phyloP scores from a whole-genome alignment of 768 basidiomycete genomes.

The Leccinum subgranulosum region DNA sequence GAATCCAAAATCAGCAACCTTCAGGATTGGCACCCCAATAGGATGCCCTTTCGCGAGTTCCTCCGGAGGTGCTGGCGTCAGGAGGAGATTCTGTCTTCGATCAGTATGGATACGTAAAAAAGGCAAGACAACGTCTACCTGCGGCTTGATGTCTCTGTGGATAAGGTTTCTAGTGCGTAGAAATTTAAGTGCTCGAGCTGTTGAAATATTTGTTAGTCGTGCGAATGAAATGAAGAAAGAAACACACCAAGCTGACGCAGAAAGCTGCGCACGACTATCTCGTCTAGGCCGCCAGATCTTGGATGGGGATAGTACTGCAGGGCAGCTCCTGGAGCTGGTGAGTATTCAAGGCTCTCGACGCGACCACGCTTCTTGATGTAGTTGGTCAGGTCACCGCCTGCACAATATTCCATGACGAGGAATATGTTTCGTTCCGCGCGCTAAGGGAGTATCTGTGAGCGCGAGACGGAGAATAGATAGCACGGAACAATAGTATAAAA shows the following conservation, averaged over 20 bases:
- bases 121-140: conserved; percentile 40
- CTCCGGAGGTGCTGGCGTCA: conserved; percentile 76
- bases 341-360: conserved; percentile 83
- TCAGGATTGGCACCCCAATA: conserved; percentile 88
- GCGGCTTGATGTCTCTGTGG: conserved; percentile 97
- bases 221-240: not conserved
- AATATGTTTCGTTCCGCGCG: conserved; percentile 79
- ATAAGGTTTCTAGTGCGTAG: conserved; percentile 85
- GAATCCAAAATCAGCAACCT: conserved; percentile 98
- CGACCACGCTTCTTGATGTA: conserved; percentile 98
- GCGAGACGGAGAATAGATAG: not conserved
- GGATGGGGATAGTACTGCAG: conserved; percentile 91
- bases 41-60: conserved; percentile 89
- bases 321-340: conserved; percentile 63
- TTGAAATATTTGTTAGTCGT: conserved; percentile 1
- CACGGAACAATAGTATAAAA: not conserved
- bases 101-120: conserved; percentile 5
- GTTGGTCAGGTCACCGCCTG: conserved; percentile 92
- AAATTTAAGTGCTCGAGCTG: conserved; percentile 92
- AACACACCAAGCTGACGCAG: conserved; percentile 79
- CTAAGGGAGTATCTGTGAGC: conserved; percentile 34
- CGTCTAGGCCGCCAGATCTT: conserved; percentile 83
- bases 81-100: conserved; percentile 70
- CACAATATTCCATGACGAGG: conserved; percentile 96
- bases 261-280: conserved; percentile 89